These are phyloP conservation scores for Amaranthus cruentus DNA, from an alignment of 148 eudicot genomes.

Conservation along the genomic window DNA sequence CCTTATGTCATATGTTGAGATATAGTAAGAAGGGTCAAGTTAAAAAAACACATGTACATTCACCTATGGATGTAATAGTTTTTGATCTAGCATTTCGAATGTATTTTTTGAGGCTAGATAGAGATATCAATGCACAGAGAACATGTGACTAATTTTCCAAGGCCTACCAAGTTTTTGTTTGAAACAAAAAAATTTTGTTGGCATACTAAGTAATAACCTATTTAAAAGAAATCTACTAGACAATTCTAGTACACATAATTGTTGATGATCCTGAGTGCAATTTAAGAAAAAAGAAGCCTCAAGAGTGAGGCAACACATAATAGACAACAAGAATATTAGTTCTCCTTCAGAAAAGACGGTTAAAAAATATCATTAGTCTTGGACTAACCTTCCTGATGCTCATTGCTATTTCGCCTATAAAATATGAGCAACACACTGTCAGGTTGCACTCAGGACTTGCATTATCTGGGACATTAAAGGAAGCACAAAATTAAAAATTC, in stretches of 20 bases:
- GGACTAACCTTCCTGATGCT: constrained; percentile 70
- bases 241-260: background rate
- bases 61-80: too few species aligned
- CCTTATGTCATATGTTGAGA: too few species aligned
- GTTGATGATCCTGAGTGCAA: background rate
- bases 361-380: background rate
- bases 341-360: background rate
- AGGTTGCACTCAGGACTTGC: constrained; percentile 90
- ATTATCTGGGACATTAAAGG: constrained; percentile 47
- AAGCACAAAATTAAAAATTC: constrained; percentile 10
- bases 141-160: too few species aligned
- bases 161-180: too few species aligned
- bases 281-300: background rate
- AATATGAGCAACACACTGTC: constrained; percentile 66
- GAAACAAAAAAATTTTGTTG: too few species aligned
- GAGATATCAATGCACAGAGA: too few species aligned
- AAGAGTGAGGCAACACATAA: background rate
- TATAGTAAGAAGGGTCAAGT: too few species aligned
- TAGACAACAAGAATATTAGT: background rate
- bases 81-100: too few species aligned
- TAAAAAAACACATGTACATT: too few species aligned
- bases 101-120: too few species aligned
- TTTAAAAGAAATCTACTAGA: too few species aligned
- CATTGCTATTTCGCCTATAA: constrained; percentile 88
- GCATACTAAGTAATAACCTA: too few species aligned